These are phyloP conservation scores for Diaporthe aspalathi DNA, from an alignment of 2,329 filamentous ascomycete species.

Conservation along the genomic window DNA sequence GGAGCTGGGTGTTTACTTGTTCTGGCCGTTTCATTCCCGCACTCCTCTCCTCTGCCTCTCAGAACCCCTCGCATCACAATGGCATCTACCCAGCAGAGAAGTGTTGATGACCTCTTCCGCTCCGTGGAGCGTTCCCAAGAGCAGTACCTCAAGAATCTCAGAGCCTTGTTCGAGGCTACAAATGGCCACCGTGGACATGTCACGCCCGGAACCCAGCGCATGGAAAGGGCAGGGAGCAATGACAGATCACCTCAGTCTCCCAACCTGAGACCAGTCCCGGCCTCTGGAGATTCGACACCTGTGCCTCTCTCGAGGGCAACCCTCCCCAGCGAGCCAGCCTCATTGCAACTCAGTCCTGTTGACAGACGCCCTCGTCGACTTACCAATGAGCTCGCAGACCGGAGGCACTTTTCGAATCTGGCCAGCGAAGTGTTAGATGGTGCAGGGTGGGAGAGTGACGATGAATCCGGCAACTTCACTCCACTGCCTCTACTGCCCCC, in stretches of 20 bases:
- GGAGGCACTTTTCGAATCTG: conserved; percentile 4
- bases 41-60: neutral
- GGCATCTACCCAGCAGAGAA: conserved; percentile 21
- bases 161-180: conserved; percentile 12
- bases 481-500: conserved; percentile 34
- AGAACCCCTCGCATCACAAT: neutral
- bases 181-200: neutral
- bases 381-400: conserved; percentile 33
- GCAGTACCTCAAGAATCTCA: conserved; percentile 32
- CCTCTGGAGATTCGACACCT: conserved; percentile 5
- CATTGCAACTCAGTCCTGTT: conserved; percentile 10
- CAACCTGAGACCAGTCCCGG: neutral
- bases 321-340: conserved; percentile 9
- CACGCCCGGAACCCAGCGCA: conserved; percentile 8
- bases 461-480: conserved; percentile 9
- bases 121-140: conserved; percentile 28
- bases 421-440: conserved; percentile 23
- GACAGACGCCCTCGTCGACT: conserved; percentile 25
- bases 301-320: conserved; percentile 11
- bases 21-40: neutral
- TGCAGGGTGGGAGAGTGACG: conserved; percentile 18
- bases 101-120: conserved; percentile 32
- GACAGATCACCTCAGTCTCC: conserved; percentile 29
- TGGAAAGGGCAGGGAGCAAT: conserved; percentile 30
- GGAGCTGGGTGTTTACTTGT: neutral